These are phyloP conservation scores for Mycena amicta DNA, from an alignment of 768 basidiomycete species.

Conservation along the genomic window DNA sequence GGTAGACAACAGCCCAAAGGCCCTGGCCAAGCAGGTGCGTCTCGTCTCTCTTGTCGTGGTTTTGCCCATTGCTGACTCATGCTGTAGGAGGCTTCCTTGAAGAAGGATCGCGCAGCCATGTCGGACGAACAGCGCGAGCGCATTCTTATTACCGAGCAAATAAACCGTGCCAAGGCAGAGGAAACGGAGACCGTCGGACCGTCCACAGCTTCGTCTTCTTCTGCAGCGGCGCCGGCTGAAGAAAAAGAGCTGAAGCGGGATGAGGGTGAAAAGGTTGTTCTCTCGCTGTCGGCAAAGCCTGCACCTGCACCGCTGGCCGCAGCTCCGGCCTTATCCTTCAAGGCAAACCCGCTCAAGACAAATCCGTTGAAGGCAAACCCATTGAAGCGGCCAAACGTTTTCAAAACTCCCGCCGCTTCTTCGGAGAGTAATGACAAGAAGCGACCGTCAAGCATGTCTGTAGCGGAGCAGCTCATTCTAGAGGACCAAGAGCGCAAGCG, in stretches of 20 bases:
- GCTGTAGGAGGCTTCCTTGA: slow-evolving; percentile 74
- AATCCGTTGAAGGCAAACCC: slow-evolving; percentile 31
- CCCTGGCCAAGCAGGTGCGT: slow-evolving; percentile 83
- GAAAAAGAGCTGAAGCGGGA: slow-evolving; percentile 73
- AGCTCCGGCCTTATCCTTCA: slow-evolving; percentile 47
- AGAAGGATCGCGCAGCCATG: slow-evolving; percentile 89
- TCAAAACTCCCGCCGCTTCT: slow-evolving; percentile 54
- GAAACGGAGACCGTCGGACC: slow-evolving; percentile 33
- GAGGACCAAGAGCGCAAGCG: slow-evolving; percentile 93
- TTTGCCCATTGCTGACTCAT: slow-evolving; percentile 11
- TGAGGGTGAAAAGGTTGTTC: slow-evolving; percentile 75
- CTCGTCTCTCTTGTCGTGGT: neutral
- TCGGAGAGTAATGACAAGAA: slow-evolving; percentile 56
- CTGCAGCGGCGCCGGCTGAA: slow-evolving; percentile 39
- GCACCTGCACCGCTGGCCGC: slow-evolving; percentile 36
- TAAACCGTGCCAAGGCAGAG: slow-evolving; percentile 77
- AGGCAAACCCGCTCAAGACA: slow-evolving; percentile 65
- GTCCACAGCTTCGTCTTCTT: slow-evolving; percentile 33
- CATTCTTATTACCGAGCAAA: slow-evolving; percentile 87
- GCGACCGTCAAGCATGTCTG: slow-evolving; percentile 68
- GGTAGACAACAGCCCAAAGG: slow-evolving; percentile 96
- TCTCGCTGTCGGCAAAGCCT: slow-evolving; percentile 69
- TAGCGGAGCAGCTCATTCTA: slow-evolving; percentile 81
- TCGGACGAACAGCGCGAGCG: slow-evolving; percentile 97
- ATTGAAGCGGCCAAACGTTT: slow-evolving; percentile 73